Percentiles rank a stretch among this genome's conserved stretches.
Conservation (phyloP, 163 green algal genomes). For the Trebouxiophyceae sp. region DNA sequence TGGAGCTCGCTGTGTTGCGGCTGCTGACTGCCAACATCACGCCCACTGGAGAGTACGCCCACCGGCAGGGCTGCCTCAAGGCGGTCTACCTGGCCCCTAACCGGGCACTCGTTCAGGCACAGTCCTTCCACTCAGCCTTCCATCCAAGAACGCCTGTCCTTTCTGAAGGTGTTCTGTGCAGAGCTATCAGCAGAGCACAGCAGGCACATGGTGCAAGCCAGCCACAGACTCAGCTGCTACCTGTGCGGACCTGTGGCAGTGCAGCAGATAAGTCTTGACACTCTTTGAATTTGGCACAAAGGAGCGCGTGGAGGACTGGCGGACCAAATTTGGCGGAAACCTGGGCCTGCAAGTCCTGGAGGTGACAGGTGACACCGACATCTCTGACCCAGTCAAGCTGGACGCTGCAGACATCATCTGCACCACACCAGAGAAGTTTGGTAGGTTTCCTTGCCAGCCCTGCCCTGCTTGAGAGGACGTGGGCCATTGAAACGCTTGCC, state of each 20-base stretch:
- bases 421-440: constrained; percentile 92
- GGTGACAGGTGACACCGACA: constrained; percentile 61
- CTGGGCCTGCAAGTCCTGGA: constrained; percentile 46
- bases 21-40: constrained; percentile 29
- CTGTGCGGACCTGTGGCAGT: no score
- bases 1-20: constrained; percentile 84
- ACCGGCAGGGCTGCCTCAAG: constrained; percentile 31
- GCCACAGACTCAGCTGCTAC: no score
- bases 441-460: no score
- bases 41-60: background rate
- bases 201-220: no score
- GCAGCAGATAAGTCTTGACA: no score
- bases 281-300: no score
- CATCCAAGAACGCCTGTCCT: no score
- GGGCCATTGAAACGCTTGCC: no score
- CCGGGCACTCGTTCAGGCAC: constrained; percentile 41
- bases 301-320: constrained; percentile 56
- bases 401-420: constrained; percentile 79
- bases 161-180: no score
- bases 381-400: constrained; percentile 31
- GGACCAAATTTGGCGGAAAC: constrained; percentile 9
- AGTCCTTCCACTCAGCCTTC: no score
- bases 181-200: no score
- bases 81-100: constrained; percentile 55
- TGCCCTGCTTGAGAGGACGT: no score